A percentile compares a stretch with the other conserved stretches of the same genome.
phyloP scores from a whole-genome alignment of 1,139 yeast genomes.

The Lodderomyces oxycetoniae region DNA sequence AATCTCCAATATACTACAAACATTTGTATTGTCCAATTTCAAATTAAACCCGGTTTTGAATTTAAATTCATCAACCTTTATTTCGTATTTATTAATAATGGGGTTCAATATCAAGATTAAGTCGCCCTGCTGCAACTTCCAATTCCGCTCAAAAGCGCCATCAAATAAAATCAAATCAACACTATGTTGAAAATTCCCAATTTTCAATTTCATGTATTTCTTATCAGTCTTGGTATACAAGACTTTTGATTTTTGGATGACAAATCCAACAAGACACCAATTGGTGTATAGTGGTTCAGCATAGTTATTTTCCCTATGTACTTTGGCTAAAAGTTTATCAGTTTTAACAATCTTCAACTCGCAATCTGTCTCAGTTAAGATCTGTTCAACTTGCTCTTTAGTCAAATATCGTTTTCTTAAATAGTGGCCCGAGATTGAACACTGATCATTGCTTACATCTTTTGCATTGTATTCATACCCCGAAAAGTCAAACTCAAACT shows the following conservation, averaged over 20 bases:
- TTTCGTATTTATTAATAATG: constrained; percentile 29
- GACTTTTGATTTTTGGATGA: constrained; percentile 53
- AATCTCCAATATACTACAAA: constrained; percentile 58
- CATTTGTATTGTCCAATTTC: constrained; percentile 43
- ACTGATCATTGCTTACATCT: constrained; percentile 20
- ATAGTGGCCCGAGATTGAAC: constrained; percentile 15
- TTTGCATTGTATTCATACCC: constrained; percentile 6
- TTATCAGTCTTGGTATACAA: constrained; percentile 27
- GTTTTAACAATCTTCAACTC: constrained; percentile 52
- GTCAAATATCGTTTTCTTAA: constrained; percentile 44
- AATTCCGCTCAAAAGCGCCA: constrained; percentile 61
- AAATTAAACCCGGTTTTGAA: constrained; percentile 50
- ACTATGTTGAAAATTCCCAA: constrained; percentile 62
- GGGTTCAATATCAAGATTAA: constrained; percentile 76
- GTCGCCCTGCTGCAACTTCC: constrained; percentile 72
- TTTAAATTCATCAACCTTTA: constrained; percentile 5
- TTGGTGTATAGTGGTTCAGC: constrained; percentile 66
- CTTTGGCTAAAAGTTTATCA: constrained; percentile 58
- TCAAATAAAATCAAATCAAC: constrained; percentile 64
- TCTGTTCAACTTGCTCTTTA: constrained; percentile 20
- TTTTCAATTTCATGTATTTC: constrained; percentile 56
- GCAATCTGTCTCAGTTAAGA: constrained; percentile 11
- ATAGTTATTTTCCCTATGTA: constrained; percentile 59
- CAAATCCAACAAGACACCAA: constrained; percentile 70
- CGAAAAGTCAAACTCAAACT: constrained; percentile 19